Percentiles rank a stretch among this genome's conserved stretches.
Conservation (phyloP, 305 asterid genomes). For the Euphrasia arctica region DNA sequence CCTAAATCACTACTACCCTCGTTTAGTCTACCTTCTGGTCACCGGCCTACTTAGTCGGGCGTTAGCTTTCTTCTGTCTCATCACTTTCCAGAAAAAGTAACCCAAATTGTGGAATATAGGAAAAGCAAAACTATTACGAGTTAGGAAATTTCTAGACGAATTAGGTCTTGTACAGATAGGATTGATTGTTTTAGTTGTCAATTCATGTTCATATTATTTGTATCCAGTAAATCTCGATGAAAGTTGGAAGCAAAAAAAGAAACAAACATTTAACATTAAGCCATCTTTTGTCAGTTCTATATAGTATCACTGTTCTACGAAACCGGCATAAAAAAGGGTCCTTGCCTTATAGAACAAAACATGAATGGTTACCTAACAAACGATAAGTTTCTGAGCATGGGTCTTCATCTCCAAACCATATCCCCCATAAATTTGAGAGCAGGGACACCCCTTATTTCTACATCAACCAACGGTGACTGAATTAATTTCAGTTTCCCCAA, state of each 20-base stretch:
- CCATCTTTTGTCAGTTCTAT: constrained; percentile 2
- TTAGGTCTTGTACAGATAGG: constrained; percentile 5
- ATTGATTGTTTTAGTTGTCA: not conserved
- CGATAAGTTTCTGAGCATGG: not conserved
- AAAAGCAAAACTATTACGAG: not conserved
- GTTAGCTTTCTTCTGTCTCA: constrained; percentile 52
- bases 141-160: not conserved
- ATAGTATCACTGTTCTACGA: not conserved
- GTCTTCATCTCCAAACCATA: constrained; percentile 64
- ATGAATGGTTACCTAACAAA: constrained; percentile 1
- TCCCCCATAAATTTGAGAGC: constrained; percentile 87
- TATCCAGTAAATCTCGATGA: not conserved
- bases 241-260: no score
- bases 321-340: not conserved
- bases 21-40: constrained; percentile 42
- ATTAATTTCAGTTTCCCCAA: constrained; percentile 49
- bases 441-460: constrained; percentile 82
- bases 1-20: constrained; percentile 41
- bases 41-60: constrained; percentile 47
- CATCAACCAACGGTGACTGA: constrained; percentile 68
- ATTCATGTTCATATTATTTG: not conserved
- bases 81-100: constrained; percentile 85
- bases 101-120: not conserved
- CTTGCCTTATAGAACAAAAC: not conserved
- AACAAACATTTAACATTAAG: not conserved